These are phyloP conservation scores for Fusarium oxysporum DNA, from an alignment of 2,329 filamentous ascomycete species.

Conservation along the genomic window DNA sequence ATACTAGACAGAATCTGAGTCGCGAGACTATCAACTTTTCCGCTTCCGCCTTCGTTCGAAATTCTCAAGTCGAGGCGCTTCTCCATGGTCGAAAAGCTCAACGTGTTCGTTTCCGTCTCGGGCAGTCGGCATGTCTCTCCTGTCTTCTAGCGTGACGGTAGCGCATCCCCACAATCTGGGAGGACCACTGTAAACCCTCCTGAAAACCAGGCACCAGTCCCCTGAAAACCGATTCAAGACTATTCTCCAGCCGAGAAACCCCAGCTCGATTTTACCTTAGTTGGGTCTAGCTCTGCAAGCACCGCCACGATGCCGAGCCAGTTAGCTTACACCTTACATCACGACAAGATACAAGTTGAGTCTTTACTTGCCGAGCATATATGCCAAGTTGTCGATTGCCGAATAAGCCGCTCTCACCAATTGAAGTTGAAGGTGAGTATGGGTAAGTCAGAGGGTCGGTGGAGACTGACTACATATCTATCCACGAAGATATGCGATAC, in stretches of 20 bases:
- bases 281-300: slow-evolving; percentile 25
- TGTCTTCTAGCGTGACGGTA: slow-evolving; percentile 26
- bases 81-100: slow-evolving; percentile 41
- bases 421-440: slow-evolving; percentile 20
- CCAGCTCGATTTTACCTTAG: slow-evolving; percentile 2
- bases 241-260: background rate
- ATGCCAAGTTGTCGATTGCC: slow-evolving; percentile 39
- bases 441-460: slow-evolving; percentile 25
- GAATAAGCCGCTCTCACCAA: slow-evolving; percentile 36
- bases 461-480: slow-evolving; percentile 12
- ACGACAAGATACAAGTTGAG: slow-evolving; percentile 17
- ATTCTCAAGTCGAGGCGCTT: slow-evolving; percentile 2
- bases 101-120: slow-evolving; percentile 47
- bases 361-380: slow-evolving; percentile 17
- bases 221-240: slow-evolving; percentile 26
- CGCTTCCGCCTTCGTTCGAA: slow-evolving; percentile 7
- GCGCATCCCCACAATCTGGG: slow-evolving; percentile 35
- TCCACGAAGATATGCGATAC: slow-evolving; percentile 16
- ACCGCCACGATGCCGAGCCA: slow-evolving; percentile 40
- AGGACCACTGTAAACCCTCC: slow-evolving; percentile 11
- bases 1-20: slow-evolving; percentile 15
- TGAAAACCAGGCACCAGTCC: slow-evolving; percentile 14
- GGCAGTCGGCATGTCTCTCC: slow-evolving; percentile 37
- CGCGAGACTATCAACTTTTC: slow-evolving; percentile 15
- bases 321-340: slow-evolving; percentile 32